Evolutionary conservation across 164 flowering plant genomes (phyloP), one percentile per base, ranked within the genome.

Genomic region (Aristolochia californica): DNA sequence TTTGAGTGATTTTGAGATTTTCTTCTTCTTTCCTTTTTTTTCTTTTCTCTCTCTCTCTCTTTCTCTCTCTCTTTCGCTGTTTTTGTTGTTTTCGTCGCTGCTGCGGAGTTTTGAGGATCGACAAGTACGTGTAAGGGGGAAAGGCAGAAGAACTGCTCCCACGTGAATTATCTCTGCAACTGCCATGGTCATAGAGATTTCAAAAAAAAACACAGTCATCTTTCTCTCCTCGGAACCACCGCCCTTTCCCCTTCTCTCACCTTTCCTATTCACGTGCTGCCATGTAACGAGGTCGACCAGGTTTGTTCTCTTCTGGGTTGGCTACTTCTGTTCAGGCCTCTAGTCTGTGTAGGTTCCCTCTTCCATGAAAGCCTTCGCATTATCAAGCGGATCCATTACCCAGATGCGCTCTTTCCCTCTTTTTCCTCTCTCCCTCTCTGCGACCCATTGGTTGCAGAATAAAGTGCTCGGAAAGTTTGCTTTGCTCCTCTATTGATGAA

Each of bases 231-330:
- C 34, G 73, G 60, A 62, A 70, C 63, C 64, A 64, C 52, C 71
- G 80, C 76, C 72, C 47, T 57, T 60, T 55, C 48, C 10, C n/a
- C 13, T 25, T 28, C 43, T 16, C 52, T 65, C 48, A 45, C 47
- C 59, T 69, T 66, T 66, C 62, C 48, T 58, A 57, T 72, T 82
- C 85, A 81, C 85, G 80, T 81, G 85, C 56, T 66, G 80, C 62
- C 69, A 70, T 70, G 68, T 56, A 64, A 61, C 53, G 45, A 58
- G 52, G 62, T 58, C 43, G 60, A 24, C 43, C 57, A 23, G 75
- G 66, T 80, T 77, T 78, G 84, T 75, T 78, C 69, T 73, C 75
- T 70, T 77, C 38, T 80, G 83, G 60, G 66, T 76, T 76, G 78
- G 82, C 75, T 69, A 62, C 61, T 61, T 70, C 70, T 68, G 68